Conservation (phyloP, 2,329 filamentous ascomycete genomes). For the Myriosclerotinia scirpicola region DNA sequence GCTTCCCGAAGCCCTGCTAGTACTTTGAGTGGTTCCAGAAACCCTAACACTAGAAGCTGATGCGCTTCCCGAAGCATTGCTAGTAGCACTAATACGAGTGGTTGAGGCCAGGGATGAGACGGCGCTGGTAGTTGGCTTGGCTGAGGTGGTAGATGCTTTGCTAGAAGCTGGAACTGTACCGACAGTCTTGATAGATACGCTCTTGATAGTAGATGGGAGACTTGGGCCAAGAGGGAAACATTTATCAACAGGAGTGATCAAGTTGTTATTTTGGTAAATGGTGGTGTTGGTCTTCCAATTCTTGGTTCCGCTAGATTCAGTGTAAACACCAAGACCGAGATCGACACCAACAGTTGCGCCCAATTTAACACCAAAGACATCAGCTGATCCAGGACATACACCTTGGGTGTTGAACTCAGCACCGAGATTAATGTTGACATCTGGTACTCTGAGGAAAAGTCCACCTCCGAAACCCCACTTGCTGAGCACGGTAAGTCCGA, state of each 20-base stretch:
- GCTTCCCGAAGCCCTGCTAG: not conserved
- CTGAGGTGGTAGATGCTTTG: not conserved
- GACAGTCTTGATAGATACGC: constrained; percentile 20
- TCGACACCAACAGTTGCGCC: constrained; percentile 18
- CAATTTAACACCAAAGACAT: constrained; percentile 22
- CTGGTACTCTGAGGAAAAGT: constrained; percentile 17
- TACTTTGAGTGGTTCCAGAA: not conserved
- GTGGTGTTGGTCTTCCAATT: constrained; percentile 9
- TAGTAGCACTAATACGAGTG: not conserved
- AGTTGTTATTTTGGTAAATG: constrained; percentile 1
- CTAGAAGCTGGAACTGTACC: constrained; percentile 17
- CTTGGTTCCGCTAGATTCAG: constrained; percentile 16
- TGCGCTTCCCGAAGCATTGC: not conserved
- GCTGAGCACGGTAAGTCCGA: constrained; percentile 18
- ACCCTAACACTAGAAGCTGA: not conserved
- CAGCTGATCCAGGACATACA: constrained; percentile 16
- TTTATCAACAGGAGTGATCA: constrained; percentile 20
- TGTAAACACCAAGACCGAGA: constrained; percentile 19
- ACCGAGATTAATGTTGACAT: constrained; percentile 15
- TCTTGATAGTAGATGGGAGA: not conserved
- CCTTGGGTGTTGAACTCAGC: constrained; percentile 23
- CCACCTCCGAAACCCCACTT: constrained; percentile 21
- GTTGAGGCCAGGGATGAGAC: not conserved
- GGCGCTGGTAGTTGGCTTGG: not conserved
- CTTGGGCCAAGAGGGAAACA: constrained; percentile 22